Evolutionary conservation across 352 stramenopile genomes (phyloP), one percentile per base, ranked within the genome.

Genomic region (Globisporangium splendens): DNA sequence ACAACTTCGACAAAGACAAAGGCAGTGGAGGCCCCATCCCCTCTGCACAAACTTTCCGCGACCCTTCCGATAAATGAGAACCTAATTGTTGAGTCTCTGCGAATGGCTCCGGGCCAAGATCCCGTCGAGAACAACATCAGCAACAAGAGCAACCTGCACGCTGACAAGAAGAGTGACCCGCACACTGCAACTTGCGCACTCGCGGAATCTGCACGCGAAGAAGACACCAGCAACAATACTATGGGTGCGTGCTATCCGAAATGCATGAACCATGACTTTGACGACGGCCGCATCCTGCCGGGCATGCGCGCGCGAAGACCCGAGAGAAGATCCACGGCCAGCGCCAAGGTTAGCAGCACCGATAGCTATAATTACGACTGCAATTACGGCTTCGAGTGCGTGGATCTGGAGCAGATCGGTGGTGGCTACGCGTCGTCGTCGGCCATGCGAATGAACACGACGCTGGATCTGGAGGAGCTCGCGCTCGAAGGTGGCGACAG

Each of bases 381-480:
- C 1, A 38, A 56, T n/a, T 20, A 17, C 20, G 21, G 18, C 44
- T 15, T 38, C 33, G 35, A 33, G n/a, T 52, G 33, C 18, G 17
- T 42, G 14, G 47, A 61, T 13, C 39, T 66, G 28, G 22, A 51
- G 31, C 43, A 42, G 41, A 58, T 58, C 22, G 39, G 39, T 1
- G 28, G 28, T 10, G 28, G 5, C 28, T 35, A 35, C 28, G 5
- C 28, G 28, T 35, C 28, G 28, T 35, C 28, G 6, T 20, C 15
- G 8, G 17, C 42, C 1, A 52, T 63, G 39, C 56, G 54, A 31
- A 61, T 71, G 65, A 57, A 54, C 39, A 69, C 67, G 10, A 72
- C 67, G 10, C 59, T 83, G 15, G 75, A 86, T 54, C 60, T 86
- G 42, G 78, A 88, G 46, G 78, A 86, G 54, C 65, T 83, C 13